phyloP scores from a whole-genome alignment of 345 rosid species.

The Dovyalis caffra region DNA sequence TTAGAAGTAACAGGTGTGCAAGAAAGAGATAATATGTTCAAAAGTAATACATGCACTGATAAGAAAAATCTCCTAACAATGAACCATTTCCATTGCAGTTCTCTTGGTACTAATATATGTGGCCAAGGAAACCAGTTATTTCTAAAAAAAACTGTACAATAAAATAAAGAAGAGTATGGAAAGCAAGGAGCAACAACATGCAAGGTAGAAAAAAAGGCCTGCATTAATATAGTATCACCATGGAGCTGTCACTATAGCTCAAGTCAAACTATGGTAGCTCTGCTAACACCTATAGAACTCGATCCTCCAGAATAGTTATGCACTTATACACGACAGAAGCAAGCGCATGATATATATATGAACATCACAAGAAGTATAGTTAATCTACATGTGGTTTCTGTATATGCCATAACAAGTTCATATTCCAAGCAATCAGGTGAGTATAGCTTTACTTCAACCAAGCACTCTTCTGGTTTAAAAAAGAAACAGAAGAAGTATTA shows the following conservation, averaged over 20 bases:
- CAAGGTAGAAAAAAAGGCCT: background rate
- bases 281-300: background rate
- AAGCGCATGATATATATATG: background rate
- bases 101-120: background rate
- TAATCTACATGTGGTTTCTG: background rate
- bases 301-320: background rate
- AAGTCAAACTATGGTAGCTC: background rate
- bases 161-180: background rate
- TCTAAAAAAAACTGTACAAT: background rate
- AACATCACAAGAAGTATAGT: background rate
- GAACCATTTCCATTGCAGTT: background rate
- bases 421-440: background rate
- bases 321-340: background rate
- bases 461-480: background rate
- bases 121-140: background rate
- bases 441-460: background rate
- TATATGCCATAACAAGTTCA: background rate
- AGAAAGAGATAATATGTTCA: background rate
- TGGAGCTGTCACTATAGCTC: background rate
- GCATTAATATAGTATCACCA: background rate
- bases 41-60: background rate
- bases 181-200: background rate
- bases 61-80: background rate
- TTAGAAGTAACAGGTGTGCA: background rate
- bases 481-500: background rate